phyloP scores from a whole-genome alignment of 2,329 filamentous ascomycete species.

The Davidsoniella neocaledoniae region DNA sequence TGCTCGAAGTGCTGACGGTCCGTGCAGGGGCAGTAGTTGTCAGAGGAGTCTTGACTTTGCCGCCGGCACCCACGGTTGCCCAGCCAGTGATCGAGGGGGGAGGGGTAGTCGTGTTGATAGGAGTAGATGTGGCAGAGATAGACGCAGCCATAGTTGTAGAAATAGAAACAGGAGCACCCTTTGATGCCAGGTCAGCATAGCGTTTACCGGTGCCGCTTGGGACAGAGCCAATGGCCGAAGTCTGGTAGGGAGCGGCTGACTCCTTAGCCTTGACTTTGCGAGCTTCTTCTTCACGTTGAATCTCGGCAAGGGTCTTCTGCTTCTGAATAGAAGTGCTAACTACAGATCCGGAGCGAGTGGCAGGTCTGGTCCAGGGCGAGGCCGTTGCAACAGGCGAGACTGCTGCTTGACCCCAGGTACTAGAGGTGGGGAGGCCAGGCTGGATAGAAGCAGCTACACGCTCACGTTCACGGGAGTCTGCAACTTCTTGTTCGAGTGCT shows the following conservation, averaged over 20 bases:
- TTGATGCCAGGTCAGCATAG: conserved; percentile 86
- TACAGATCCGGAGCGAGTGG: conserved; percentile 13
- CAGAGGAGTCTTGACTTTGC: conserved; percentile 64
- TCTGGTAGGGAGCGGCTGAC: conserved; percentile 25
- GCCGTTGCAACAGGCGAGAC: conserved; percentile 42
- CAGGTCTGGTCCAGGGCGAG: conserved; percentile 53
- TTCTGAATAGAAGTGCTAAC: conserved; percentile 25
- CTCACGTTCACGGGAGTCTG: conserved; percentile 41
- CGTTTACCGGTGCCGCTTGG: conserved; percentile 53
- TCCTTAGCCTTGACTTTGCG: conserved; percentile 55
- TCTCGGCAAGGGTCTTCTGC: conserved; percentile 89
- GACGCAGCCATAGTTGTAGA: conserved; percentile 20
- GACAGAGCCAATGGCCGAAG: conserved; percentile 17
- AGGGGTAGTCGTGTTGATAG: conserved; percentile 45
- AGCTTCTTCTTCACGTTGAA: conserved; percentile 87
- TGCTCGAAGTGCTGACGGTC: conserved; percentile 25
- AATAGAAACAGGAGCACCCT: conserved; percentile 28
- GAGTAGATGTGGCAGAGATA: conserved; percentile 27
- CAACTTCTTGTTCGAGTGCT: conserved; percentile 62
- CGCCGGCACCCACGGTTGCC: conserved; percentile 89
- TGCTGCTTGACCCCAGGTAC: conserved; percentile 74
- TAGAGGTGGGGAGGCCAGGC: conserved; percentile 68
- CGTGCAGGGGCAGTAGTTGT: conserved; percentile 17
- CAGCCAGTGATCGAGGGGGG: conserved; percentile 90
- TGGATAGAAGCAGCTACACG: conserved; percentile 32